These are phyloP conservation scores for Coleophoma eucalyptorum DNA, from an alignment of 2,329 filamentous ascomycete genomes.

Conservation along the genomic window DNA sequence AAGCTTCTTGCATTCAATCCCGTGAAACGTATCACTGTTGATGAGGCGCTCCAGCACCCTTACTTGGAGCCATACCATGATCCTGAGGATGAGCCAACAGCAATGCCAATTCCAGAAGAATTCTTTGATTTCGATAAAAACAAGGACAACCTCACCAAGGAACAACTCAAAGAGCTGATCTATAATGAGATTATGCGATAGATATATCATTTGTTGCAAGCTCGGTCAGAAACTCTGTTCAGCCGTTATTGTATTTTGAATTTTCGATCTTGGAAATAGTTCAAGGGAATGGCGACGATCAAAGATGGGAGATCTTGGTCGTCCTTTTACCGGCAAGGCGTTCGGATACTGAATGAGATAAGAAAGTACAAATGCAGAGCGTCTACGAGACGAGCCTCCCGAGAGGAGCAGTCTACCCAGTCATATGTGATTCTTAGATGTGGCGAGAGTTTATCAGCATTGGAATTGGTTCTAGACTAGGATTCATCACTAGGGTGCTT, in stretches of 20 bases:
- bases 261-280: no score
- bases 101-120: constrained; percentile 93
- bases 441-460: neutral
- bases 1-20: constrained; percentile 97
- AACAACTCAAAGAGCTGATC: constrained; percentile 95
- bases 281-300: no score
- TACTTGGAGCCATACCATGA: constrained; percentile 99
- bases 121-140: constrained; percentile 99
- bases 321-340: no score
- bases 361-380: no score
- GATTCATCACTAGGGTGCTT: neutral
- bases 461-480: neutral
- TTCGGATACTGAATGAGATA: no score
- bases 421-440: neutral
- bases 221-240: neutral
- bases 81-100: constrained; percentile 95
- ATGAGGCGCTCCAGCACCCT: constrained; percentile 94
- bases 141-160: constrained; percentile 97
- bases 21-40: constrained; percentile 96
- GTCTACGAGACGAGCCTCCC: no score
- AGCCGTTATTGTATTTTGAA: no score
- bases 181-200: constrained; percentile 83
- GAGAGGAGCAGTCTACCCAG: neutral
- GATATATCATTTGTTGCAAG: neutral
- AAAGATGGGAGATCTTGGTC: no score